Evolutionary conservation across 2,329 filamentous ascomycete species (phyloP).

Genomic region (Colletotrichum tropicicola): DNA sequence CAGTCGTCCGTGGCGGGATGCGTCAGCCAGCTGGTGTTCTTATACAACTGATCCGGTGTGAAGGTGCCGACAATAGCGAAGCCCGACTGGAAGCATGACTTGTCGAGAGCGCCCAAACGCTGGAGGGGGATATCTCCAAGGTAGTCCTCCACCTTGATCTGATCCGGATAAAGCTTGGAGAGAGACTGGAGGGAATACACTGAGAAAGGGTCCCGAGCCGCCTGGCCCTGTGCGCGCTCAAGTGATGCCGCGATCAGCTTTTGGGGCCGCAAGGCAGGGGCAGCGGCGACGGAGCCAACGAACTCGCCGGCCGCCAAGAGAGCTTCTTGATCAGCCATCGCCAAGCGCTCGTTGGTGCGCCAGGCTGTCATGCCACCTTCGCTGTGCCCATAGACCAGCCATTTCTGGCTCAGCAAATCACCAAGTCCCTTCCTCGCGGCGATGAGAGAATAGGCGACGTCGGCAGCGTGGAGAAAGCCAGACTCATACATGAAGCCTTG

Average conservation of each 20-base stretch:
- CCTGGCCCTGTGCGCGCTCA: conserved; percentile 9
- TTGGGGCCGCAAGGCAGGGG: conserved; percentile 27
- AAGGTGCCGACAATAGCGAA: conserved; percentile 15
- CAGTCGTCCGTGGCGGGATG: conserved; percentile 7
- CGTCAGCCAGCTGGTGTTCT: conserved; percentile 24
- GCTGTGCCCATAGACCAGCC: conserved; percentile 35
- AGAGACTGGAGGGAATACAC: conserved; percentile 33
- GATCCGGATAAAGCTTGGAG: conserved; percentile 20
- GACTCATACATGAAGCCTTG: conserved; percentile 34
- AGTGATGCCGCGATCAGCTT: conserved; percentile 24
- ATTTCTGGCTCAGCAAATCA: conserved; percentile 31
- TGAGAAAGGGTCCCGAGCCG: conserved; percentile 19
- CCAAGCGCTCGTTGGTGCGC: conserved; percentile 36
- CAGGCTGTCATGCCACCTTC: conserved; percentile 37
- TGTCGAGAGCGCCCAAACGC: conserved; percentile 12
- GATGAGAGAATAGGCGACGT: conserved; percentile 30
- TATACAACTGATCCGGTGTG: conserved; percentile 25
- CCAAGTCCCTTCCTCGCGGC: conserved; percentile 33
- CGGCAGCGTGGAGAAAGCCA: conserved; percentile 33
- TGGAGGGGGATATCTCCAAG: conserved; percentile 15
- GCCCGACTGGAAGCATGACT: conserved; percentile 26
- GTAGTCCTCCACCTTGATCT: conserved; percentile 30
- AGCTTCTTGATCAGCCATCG: conserved; percentile 14
- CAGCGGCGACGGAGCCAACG: conserved; percentile 27
- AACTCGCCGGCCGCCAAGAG: conserved; percentile 19